Base-by-base conservation (phyloP, 1,284 basidiomycete genomes). In the Jaminaea rosea region DNA sequence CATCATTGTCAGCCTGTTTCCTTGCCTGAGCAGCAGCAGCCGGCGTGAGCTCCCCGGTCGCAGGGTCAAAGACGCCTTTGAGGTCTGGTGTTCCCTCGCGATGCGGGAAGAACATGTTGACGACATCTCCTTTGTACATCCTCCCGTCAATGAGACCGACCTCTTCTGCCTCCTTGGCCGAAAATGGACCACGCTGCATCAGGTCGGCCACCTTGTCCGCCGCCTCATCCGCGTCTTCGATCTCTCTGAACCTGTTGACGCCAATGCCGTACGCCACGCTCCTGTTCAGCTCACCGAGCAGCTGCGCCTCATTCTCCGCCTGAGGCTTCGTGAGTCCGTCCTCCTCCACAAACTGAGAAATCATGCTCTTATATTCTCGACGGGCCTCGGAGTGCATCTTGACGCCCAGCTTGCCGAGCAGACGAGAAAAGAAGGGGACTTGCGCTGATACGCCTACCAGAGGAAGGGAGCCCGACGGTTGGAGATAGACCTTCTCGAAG, bases 401-500 rank as follows among this genome's bases (percentile, higher is more conserved):
- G 49, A 77, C 65, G 4, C 76, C 76, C n/a, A 76, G 60, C 71
- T 75, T 76, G 42, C 66, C 63, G 21, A 76, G 66, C n/a, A 75
- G 57, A 4, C 73, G 64, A 9, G 69, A 69, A 53, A 69, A 58
- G 48, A 68, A 68, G 29, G 69, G 59, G 8, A 70, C 45, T 42
- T 59, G 50, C 0, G 58, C 51, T 4, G 69, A 63, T 7, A 77
- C 59, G 19, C 76, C 76, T 0, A 69, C 70, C 26, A 77, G 59
- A 2, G 76, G 76, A 1, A 77, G 63, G 19, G 67, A 63, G 39
- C 76, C 76, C 0, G 66, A 67, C 10, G 75, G 76, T 55, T 77
- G 76, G 37, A 72, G 63, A 59, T 77, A 77, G 23, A 77, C 60
- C 62, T 76, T 71, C 47, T 77, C 75, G 51, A 77, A 77, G 0